Percentiles rank a stretch among this genome's conserved stretches.
Evolutionary conservation across 768 basidiomycete species (phyloP).

Genomic region (Xanthoconium stramineum): DNA sequence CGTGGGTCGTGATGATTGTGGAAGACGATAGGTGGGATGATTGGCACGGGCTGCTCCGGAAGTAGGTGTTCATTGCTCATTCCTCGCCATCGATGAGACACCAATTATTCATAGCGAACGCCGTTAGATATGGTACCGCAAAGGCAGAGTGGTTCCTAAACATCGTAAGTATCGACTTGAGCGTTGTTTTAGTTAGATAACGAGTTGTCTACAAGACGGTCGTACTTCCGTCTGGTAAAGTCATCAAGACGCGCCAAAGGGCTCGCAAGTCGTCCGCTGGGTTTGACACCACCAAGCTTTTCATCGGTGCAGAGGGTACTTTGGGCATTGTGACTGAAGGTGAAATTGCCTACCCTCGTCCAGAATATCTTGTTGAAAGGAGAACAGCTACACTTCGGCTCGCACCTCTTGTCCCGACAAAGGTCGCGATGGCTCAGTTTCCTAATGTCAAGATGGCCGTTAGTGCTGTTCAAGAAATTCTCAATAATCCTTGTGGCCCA

Average conservation of each 20-base stretch:
- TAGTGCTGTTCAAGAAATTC: slow-evolving; percentile 76
- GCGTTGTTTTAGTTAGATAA: background rate
- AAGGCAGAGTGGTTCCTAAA: slow-evolving; percentile 88
- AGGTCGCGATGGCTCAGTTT: slow-evolving; percentile 88
- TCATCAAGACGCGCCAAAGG: slow-evolving; percentile 80
- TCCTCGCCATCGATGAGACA: background rate
- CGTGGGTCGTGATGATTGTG: slow-evolving; percentile 8
- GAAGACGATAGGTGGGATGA: slow-evolving; percentile 86
- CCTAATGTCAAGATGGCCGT: slow-evolving; percentile 75
- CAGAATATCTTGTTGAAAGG: background rate
- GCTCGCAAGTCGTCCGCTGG: slow-evolving; percentile 85
- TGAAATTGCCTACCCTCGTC: slow-evolving; percentile 12
- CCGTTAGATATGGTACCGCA: slow-evolving; percentile 84
- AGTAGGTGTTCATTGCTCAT: slow-evolving; percentile 44
- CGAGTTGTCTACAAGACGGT: slow-evolving; percentile 53
- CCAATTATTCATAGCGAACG: slow-evolving; percentile 50
- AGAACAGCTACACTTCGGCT: slow-evolving; percentile 73
- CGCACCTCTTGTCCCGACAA: slow-evolving; percentile 75
- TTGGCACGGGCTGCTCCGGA: slow-evolving; percentile 81
- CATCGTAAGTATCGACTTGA: slow-evolving; percentile 43
- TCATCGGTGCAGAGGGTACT: slow-evolving; percentile 89
- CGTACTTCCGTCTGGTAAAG: slow-evolving; percentile 79
- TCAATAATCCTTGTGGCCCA: slow-evolving; percentile 62
- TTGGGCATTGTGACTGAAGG: slow-evolving; percentile 89
- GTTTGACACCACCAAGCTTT: slow-evolving; percentile 83